Evolutionary conservation across 768 basidiomycete genomes (phyloP), one percentile per base, ranked within the genome.

Genomic region (Panaeolus papilionaceus): DNA sequence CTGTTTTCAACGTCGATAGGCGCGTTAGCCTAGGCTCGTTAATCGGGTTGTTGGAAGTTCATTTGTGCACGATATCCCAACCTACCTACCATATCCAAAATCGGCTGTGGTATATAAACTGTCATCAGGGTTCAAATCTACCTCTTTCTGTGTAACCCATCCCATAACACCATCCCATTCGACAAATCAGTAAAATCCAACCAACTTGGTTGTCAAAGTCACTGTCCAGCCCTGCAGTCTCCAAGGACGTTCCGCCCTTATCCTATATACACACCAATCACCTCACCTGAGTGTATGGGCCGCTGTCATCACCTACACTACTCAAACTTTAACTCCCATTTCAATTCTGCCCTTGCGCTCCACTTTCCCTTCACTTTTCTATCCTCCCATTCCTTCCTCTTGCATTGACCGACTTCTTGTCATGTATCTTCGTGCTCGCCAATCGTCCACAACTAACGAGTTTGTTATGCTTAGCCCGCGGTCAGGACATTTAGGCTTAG

Each of bases 401-500:
- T 44, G 33, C 3, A 5, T 33, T 16, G 42, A 44, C 16, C 42
- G 42, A 49, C 23, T 23, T 49, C 12, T 20, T 7, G 23, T 49
- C 54, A 58, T 58, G 54, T 58, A 58, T 33, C 26, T 58, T 16
- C 54, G 33, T 58, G 6, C 26, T 16, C 26, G 28, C 28, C 26
- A 58, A 37, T n/a, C 33, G 28, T 14, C 54, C 26, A 58, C 28
- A 58, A 58, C 54, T 58, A 28, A 58, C 54, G 54, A 58, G 12
- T 10, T 37, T 18, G 37, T 64, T 37, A 64, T 64, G 66, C 37
- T 69, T 61, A 82, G 81, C 63, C 74, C 78, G 16, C 69, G 71
- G 12, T 69, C 69, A 38, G 77, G 76, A 1, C 80, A 81, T 68
- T 71, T 82, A 23, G 76, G 78, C 4, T 54, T 72, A n/a, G 72